Conservation (phyloP, 2,329 filamentous ascomycete genomes). For the Aspergillus eucalypticola region DNA sequence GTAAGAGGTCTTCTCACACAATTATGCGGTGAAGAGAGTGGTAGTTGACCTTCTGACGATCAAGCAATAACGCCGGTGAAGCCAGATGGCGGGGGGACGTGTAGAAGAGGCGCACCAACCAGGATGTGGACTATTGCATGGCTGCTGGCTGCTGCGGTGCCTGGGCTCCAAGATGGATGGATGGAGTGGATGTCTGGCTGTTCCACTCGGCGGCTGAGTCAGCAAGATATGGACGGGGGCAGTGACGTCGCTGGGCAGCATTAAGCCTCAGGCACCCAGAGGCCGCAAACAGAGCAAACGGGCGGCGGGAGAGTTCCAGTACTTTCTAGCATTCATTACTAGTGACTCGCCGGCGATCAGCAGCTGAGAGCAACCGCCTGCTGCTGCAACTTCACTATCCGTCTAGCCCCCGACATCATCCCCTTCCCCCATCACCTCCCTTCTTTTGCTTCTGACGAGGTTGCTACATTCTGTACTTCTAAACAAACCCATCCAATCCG, state of each 20-base stretch:
- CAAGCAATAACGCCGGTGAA: background rate
- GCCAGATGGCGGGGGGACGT: background rate
- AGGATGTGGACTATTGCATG: background rate
- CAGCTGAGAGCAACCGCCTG: conserved; percentile 25
- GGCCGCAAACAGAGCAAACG: conserved; percentile 39
- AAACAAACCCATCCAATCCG: conserved; percentile 8
- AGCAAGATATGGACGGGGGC: background rate
- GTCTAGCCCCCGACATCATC: conserved; percentile 13
- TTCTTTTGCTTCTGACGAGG: conserved; percentile 11
- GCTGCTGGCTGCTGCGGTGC: conserved; percentile 4
- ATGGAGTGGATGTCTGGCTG: background rate
- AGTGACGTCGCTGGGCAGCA: conserved; percentile 10
- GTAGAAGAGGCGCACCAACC: background rate
- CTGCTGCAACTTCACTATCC: conserved; percentile 19
- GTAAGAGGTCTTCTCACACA: background rate
- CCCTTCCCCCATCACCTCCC: conserved; percentile 7
- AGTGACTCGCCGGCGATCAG: conserved; percentile 19
- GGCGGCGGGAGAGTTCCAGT: conserved; percentile 38
- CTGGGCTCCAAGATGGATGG: background rate
- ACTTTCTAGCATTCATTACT: conserved; percentile 36
- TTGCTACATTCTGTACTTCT: conserved; percentile 4
- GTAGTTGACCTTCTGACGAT: background rate
- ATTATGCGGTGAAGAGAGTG: background rate
- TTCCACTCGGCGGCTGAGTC: conserved; percentile 2
- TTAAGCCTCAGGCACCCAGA: conserved; percentile 24